phyloP scores from a whole-genome alignment of 371 early-diverging fungal species.

The Actinomortierella wolfii region DNA sequence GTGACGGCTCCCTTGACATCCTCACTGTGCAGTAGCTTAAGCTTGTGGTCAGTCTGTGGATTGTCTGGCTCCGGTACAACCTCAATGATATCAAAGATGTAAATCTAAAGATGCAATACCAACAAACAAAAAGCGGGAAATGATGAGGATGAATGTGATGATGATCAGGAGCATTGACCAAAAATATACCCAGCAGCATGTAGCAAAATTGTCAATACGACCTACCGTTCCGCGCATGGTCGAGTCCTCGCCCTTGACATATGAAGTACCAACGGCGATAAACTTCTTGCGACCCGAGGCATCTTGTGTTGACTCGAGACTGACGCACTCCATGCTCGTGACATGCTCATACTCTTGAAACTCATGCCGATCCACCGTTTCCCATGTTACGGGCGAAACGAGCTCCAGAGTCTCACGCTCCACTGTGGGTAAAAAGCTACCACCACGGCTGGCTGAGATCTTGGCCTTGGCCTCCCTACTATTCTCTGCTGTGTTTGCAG shows the following conservation, averaged over 20 bases:
- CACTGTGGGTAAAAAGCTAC: constrained; percentile 67
- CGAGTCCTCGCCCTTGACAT: constrained; percentile 92
- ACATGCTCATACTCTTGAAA: constrained; percentile 91
- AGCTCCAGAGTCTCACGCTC: constrained; percentile 78
- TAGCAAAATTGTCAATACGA: constrained; percentile 1
- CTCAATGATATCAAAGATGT: constrained; percentile 95
- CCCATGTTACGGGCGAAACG: constrained; percentile 95
- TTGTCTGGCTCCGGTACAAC: constrained; percentile 96
- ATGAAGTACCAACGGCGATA: constrained; percentile 91
- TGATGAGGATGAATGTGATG: not conserved
- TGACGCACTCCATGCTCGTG: constrained; percentile 76
- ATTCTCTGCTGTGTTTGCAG: constrained; percentile 6
- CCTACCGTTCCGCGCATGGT: constrained; percentile 86
- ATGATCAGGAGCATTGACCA: not conserved
- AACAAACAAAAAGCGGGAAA: not conserved
- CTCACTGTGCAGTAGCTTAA: constrained; percentile 83
- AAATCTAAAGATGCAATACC: constrained; percentile 56
- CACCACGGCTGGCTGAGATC: constrained; percentile 36
- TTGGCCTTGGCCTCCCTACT: constrained; percentile 38
- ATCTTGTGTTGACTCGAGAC: constrained; percentile 88
- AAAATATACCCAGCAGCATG: not conserved
- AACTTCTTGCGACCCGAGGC: constrained; percentile 86
- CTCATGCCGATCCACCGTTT: constrained; percentile 83
- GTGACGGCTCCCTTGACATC: constrained; percentile 97
- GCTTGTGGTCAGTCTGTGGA: constrained; percentile 93